Percentiles rank a stretch among this genome's conserved stretches.
These are phyloP conservation scores for Verbascum thapsus DNA, from an alignment of 257 asterid species.

Conservation along the genomic window DNA sequence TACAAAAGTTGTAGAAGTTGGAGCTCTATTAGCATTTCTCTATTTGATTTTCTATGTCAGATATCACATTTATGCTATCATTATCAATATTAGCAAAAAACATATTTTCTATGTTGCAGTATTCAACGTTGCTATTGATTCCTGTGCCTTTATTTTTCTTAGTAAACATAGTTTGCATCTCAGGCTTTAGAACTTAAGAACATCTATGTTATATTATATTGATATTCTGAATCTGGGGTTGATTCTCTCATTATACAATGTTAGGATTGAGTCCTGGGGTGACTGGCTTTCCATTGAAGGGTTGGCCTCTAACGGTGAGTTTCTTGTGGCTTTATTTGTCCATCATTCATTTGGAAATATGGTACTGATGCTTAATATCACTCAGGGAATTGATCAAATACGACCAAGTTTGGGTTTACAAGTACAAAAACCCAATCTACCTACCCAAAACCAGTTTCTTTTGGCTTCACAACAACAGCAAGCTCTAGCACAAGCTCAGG, in stretches of 20 bases:
- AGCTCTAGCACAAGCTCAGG: conserved; percentile 88
- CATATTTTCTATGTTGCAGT: background rate
- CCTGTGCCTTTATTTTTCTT: background rate
- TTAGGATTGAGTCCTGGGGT: conserved; percentile 93
- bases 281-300: conserved; percentile 90
- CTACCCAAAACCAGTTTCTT: conserved; percentile 76
- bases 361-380: conserved; percentile 31
- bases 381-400: conserved; percentile 92
- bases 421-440: conserved; percentile 85
- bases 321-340: conserved; percentile 31
- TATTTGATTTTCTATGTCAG: background rate
- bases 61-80: no score
- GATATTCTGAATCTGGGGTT: conserved; percentile 17
- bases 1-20: background rate
- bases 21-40: background rate
- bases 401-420: conserved; percentile 90
- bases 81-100: background rate
- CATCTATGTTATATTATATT: conserved; percentile 2
- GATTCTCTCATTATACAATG: conserved; percentile 5
- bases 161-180: background rate
- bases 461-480: conserved; percentile 96
- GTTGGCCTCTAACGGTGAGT: conserved; percentile 99
- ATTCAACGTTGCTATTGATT: background rate
- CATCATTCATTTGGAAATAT: conserved; percentile 16
- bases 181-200: conserved; percentile 18